Conservation (phyloP, 2,329 filamentous ascomycete species). For the Spiromastix sp. region DNA sequence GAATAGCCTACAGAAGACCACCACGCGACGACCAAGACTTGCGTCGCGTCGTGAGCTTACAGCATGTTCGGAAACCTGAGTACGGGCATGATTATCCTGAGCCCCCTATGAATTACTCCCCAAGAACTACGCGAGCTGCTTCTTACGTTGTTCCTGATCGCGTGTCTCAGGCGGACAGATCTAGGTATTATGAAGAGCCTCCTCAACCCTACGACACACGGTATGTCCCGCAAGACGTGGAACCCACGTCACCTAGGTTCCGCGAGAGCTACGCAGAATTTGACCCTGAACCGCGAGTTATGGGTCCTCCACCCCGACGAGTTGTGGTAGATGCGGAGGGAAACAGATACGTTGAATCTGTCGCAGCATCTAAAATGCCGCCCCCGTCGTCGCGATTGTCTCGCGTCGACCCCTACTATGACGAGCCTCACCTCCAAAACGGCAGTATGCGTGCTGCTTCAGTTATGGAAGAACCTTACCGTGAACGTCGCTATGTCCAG, state of each 20-base stretch:
- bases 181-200: conserved; percentile 30
- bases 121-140: conserved; percentile 25
- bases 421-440: conserved; percentile 19
- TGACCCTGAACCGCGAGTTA: conserved; percentile 34
- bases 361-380: conserved; percentile 28
- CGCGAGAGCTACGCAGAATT: conserved; percentile 33
- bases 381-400: conserved; percentile 23
- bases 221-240: conserved; percentile 28
- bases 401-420: conserved; percentile 25
- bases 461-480: conserved; percentile 32
- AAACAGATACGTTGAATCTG: conserved; percentile 60
- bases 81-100: conserved; percentile 35
- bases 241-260: conserved; percentile 24
- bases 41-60: conserved; percentile 37
- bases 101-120: conserved; percentile 25
- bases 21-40: conserved; percentile 35
- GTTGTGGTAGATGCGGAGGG: conserved; percentile 77
- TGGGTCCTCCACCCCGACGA: conserved; percentile 49
- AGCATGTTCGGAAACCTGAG: conserved; percentile 34
- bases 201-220: conserved; percentile 21
- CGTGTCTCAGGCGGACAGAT: conserved; percentile 23
- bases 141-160: conserved; percentile 33
- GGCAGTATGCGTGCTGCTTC: conserved; percentile 31
- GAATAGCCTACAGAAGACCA: conserved; percentile 26
- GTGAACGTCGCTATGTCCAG: conserved; percentile 30